phyloP scores from a whole-genome alignment of 1,284 basidiomycete genomes.

The Chalciporus sp. region DNA sequence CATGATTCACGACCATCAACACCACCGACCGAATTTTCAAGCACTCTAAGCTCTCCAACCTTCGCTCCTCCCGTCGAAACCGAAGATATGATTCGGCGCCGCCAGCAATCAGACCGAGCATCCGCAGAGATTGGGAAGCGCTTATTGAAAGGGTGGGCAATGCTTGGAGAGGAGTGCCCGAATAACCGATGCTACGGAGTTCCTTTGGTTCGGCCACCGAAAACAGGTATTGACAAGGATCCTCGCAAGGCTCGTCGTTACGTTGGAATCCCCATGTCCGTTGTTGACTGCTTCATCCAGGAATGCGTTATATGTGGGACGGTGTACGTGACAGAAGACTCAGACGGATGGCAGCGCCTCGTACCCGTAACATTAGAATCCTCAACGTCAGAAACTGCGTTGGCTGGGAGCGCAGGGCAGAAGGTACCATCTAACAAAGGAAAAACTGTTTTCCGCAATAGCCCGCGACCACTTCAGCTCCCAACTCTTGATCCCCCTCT shows the following conservation, averaged over 20 bases:
- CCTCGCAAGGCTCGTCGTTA: slow-evolving; percentile 56
- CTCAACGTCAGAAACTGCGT: slow-evolving; percentile 6
- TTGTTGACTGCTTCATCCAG: slow-evolving; percentile 38
- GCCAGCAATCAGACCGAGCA: slow-evolving; percentile 79
- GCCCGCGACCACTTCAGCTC: slow-evolving; percentile 34
- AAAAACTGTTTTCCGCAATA: slow-evolving; percentile 18
- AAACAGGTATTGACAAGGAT: slow-evolving; percentile 57
- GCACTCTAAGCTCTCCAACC: slow-evolving; percentile 56
- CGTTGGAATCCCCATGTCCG: slow-evolving; percentile 6
- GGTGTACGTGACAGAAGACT: slow-evolving; percentile 61
- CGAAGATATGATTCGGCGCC: slow-evolving; percentile 61
- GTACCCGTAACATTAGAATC: slow-evolving; percentile 34
- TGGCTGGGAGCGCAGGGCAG: slow-evolving; percentile 8
- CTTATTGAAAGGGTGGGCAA: slow-evolving; percentile 79
- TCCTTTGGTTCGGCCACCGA: slow-evolving; percentile 75
- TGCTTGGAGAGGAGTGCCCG: slow-evolving; percentile 82
- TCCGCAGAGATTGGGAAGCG: slow-evolving; percentile 76
- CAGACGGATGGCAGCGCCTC: slow-evolving; percentile 51
- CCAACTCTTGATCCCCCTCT: slow-evolving; percentile 34
- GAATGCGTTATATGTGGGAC: slow-evolving; percentile 77
- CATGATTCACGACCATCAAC: slow-evolving; percentile 64
- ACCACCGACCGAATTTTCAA: slow-evolving; percentile 72
- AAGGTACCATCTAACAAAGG: slow-evolving; percentile 11
- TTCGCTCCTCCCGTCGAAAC: slow-evolving; percentile 64
- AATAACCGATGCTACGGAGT: slow-evolving; percentile 67